Conservation (phyloP, 1,284 basidiomycete species). For the Heterobasidion occidentale region DNA sequence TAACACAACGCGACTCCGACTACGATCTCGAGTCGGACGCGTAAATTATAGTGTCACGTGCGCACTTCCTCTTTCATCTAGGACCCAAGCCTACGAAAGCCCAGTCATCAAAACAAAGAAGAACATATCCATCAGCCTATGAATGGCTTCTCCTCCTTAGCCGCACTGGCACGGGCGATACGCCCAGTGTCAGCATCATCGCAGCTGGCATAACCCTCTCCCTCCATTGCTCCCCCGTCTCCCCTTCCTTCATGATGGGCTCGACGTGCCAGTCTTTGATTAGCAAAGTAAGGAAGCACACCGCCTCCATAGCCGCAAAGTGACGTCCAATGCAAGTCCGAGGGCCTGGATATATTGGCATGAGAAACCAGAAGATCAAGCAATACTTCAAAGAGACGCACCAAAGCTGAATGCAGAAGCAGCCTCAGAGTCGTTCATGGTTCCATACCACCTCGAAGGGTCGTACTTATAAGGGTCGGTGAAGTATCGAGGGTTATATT, state of each 20-base stretch:
- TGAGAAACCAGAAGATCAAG: background rate
- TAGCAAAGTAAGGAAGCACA: conserved; percentile 40
- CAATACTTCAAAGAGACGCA: conserved; percentile 11
- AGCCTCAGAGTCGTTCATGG: conserved; percentile 12
- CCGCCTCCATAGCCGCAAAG: conserved; percentile 43
- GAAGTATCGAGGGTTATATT: conserved; percentile 30
- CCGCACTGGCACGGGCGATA: conserved; percentile 31
- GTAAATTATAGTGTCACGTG: no score
- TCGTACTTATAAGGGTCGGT: conserved; percentile 29
- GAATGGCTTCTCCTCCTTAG: conserved; percentile 19
- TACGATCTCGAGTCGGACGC: no score
- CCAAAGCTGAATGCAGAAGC: conserved; percentile 42
- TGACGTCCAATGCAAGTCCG: conserved; percentile 48
- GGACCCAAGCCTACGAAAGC: no score
- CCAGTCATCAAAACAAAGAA: no score
- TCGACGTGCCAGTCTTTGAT: conserved; percentile 44
- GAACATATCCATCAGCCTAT: no score
- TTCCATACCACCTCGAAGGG: conserved; percentile 32
- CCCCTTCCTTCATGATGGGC: conserved; percentile 30
- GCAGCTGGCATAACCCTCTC: conserved; percentile 33
- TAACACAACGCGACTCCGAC: no score
- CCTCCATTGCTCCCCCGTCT: conserved; percentile 35
- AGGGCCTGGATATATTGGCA: conserved; percentile 25
- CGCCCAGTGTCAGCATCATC: conserved; percentile 30
- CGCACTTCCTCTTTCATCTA: no score